Base-by-base conservation (phyloP, 352 stramenopile genomes). In the Phytophthora pistaciae region DNA sequence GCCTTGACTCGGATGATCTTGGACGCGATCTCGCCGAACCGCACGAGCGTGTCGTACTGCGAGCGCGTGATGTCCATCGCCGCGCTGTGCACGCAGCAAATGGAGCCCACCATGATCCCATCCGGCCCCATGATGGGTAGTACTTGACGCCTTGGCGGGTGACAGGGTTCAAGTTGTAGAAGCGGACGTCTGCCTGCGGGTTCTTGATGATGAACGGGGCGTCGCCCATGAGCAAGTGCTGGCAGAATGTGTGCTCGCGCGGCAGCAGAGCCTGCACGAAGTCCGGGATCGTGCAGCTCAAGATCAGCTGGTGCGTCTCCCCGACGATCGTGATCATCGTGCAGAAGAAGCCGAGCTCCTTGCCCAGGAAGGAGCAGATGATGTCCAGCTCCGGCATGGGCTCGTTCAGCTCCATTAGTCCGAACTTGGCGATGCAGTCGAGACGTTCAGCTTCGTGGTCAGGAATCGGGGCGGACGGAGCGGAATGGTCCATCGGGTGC, bases 241-340 rank as follows among this genome's bases (percentile, higher is more conserved):
- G 74, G 60, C 85, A 92, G 52, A 92, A 87, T 2, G 81, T 80
- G 46, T 91, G 75, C 56, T 89, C 77, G 21, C 85, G 82, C 55
- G 77, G 72, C 54, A 85, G 46, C 5, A 67, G 52, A 10, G 63
- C 72, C 33, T 78, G 68, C 20, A 75, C 54, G 4, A 91, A 40
- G 7, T 71, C 61, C 18, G 61, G 46, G 8, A 85, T 74, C 40
- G 76, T 91, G 46, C 72, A 84, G 29, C 81, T 85, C 42, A 85
- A 48, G 11, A 91, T 65, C 55, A 84, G 77, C 11, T 85, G 75
- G 53, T 83, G 74, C 20, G 78, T 75, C 36, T 81, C 65, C 48
- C 80, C 82, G 0, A 92, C 72, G 27, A 92, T 87, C 36, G 83
- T 90, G 58, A 92, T 79, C 61, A 90, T 77, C 10, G 65, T 84